Evolutionary conservation across 257 asterid species (phyloP), one percentile per base, ranked within the genome.

Genomic region (Thymus mandschuricus): DNA sequence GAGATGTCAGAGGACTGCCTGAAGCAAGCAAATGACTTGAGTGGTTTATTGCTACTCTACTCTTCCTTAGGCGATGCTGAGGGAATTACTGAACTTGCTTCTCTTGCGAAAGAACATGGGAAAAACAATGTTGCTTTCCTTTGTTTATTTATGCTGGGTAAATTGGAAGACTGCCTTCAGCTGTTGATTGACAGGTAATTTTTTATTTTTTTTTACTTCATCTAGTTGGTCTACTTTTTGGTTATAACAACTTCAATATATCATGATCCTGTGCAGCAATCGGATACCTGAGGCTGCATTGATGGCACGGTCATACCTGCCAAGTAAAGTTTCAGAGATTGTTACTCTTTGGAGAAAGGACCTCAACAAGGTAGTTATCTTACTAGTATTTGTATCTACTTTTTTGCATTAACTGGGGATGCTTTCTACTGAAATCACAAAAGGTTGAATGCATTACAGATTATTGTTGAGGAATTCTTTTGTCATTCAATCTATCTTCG

Each of bases 201-300:
- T 43, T 67, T 44, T n/a, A n/a, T n/a, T n/a, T 34, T 69, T 21
- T 21, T 34, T 69, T 75, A 58, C 62, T 62, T 68, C 34, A 69
- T 61, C 54, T 59, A 33, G 45, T 54, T 68, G 56, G 65, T 78
- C 33, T 54, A n/a, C 75, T 51, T 28, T 3, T 67, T 76, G 28
- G 41, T 72, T 33, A 49, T 57, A 55, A 15, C 56, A 66, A 35
- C 61, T 51, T 60, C 74, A 35, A 73, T 76, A 66, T 75, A n/a
- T 67, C 10, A 33, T 46, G 60, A 43, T 70, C 64, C 72, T 75
- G 60, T 80, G 76, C 88, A 95, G 99, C 88, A 89, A 92, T 58
- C 99, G 99, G 87, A 87, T 92, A 85, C 99, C 99, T 74, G 99
- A 95, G 82, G 99, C 99, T 87, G 99, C 99, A 70, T 75, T 95